Conservation (phyloP, 202 grass and related monocot genomes). For the Carex arenaria region DNA sequence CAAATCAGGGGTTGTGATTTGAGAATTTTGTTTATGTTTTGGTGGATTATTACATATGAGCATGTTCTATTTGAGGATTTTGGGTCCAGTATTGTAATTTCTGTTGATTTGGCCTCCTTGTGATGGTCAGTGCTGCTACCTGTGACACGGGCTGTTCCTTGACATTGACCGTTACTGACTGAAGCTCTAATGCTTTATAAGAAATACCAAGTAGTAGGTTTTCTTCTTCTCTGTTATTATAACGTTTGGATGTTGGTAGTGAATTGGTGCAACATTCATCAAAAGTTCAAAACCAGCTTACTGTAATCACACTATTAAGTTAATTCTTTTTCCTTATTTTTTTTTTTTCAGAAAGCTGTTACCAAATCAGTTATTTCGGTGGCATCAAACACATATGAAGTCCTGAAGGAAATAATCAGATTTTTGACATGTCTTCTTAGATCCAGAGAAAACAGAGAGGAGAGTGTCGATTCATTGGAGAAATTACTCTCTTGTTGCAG, state of each 20-base stretch:
- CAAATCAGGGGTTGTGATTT: background rate
- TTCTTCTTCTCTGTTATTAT: background rate
- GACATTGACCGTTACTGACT: background rate
- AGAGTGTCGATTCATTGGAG: conserved; percentile 74
- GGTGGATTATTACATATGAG: background rate
- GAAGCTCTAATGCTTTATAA: background rate
- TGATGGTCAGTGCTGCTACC: background rate
- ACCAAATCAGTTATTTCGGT: conserved; percentile 43
- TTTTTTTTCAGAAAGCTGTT: conserved; percentile 18
- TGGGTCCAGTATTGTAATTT: background rate
- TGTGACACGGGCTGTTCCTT: background rate
- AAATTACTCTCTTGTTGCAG: conserved; percentile 53
- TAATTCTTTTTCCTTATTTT: background rate
- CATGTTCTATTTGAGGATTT: background rate
- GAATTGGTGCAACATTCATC: background rate
- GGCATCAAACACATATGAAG: conserved; percentile 48
- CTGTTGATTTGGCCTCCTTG: background rate
- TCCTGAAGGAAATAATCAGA: conserved; percentile 75
- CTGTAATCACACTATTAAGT: background rate
- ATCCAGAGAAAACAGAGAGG: conserved; percentile 42
- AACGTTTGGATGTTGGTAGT: background rate
- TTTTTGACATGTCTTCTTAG: conserved; percentile 77
- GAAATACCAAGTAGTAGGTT: background rate
- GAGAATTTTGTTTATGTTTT: background rate
- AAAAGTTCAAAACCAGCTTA: background rate